phyloP scores from a whole-genome alignment of 1,284 basidiomycete species.

The Amylostereum areolatum region DNA sequence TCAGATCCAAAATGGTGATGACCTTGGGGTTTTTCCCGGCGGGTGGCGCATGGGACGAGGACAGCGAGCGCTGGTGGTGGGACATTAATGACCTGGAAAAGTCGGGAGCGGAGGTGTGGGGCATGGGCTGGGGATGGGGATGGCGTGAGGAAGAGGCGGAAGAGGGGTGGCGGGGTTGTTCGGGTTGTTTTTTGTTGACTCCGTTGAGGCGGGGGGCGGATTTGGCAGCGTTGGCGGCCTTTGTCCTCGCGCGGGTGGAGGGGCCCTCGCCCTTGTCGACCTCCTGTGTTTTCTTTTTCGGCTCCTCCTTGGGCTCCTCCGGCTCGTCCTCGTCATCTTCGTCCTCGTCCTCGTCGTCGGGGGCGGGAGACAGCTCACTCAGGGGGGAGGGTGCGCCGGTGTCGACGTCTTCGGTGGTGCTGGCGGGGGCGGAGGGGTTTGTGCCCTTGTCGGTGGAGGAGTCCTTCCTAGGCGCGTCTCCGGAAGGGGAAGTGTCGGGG shows the following conservation, averaged over 20 bases:
- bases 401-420: constrained; percentile 15
- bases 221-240: not conserved
- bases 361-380: constrained; percentile 61
- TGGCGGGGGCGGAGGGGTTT: constrained; percentile 4
- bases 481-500: constrained; percentile 8
- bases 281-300: constrained; percentile 9
- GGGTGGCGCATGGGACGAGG: constrained; percentile 5
- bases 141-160: not conserved
- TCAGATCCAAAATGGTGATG: constrained; percentile 54
- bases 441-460: constrained; percentile 18
- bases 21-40: constrained; percentile 36
- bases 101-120: not conserved
- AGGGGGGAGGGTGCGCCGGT: constrained; percentile 48
- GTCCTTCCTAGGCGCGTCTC: not conserved
- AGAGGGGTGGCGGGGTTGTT: not conserved
- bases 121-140: too few relatives aligned
- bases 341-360: constrained; percentile 30
- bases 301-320: constrained; percentile 18
- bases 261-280: constrained; percentile 12
- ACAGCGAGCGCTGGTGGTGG: constrained; percentile 5
- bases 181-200: not conserved
- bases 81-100: too few relatives aligned
- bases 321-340: constrained; percentile 25
- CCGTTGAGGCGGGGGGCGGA: not conserved
- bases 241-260: constrained; percentile 1